Evolutionary conservation across 768 basidiomycete genomes (phyloP), one percentile per base, ranked within the genome.

Genomic region (Ramaria rubella): DNA sequence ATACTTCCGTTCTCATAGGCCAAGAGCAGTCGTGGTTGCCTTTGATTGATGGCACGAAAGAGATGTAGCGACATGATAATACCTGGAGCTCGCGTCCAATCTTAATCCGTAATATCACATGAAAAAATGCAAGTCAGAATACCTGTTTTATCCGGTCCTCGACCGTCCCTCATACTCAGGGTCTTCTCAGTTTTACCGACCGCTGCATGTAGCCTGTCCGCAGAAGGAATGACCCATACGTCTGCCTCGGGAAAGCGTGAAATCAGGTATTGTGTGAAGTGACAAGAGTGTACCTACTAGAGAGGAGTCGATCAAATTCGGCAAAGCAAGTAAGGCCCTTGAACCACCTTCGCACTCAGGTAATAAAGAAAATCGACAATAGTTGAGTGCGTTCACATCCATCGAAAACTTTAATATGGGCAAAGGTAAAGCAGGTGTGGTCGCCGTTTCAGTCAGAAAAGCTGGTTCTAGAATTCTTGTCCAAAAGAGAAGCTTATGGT

Each of bases 371-470:
- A 96, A 94, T 2, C 87, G 82, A 70, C 95, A 98, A 68, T 87
- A 97, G 65, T 95, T 96, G 55, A 98, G 76, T 1, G 95, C 85
- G 66, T 99, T 99, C 58, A 94, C 85, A 64, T 93, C 89, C 68
- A 98, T 71, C 0, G 87, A 86, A 62, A 85, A 86, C 11, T 71
- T 66, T 3, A 89, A 67, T 6, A 65, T 58, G 3, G 88, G 87
- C 0, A 70, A 69, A 1, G 78, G 73, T 6, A 79, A 67, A 27
- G 73, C 76, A 1, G 78, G 72, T 36, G 78, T 63, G 0, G 79
- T 73, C 1, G 85, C 87, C 3, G 85, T 81, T 15, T 73, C 76
- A 17, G 81, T 80, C 6, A 82, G 77, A 19, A 45, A 82, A 72
- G 24, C 70, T 1, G 71, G 59, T 40, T 81, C 80, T 7, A 73